Conservation (phyloP, 768 basidiomycete species). For the Boletus huronensis region DNA sequence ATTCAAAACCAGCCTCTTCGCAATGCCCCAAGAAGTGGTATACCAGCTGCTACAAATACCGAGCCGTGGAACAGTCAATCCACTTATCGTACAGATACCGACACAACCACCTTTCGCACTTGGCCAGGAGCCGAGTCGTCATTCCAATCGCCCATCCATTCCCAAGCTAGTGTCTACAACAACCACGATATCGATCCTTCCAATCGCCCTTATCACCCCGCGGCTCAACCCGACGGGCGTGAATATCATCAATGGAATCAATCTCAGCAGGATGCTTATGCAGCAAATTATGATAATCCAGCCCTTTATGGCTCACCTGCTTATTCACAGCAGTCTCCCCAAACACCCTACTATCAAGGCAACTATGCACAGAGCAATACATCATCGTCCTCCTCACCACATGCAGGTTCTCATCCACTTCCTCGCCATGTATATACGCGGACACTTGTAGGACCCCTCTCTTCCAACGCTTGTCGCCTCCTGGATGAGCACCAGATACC, state of each 20-base stretch:
- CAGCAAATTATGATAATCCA: constrained; percentile 25
- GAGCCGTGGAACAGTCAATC: constrained; percentile 25
- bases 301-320: constrained; percentile 23
- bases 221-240: constrained; percentile 37
- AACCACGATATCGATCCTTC: constrained; percentile 40
- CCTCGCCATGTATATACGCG: constrained; percentile 77
- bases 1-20: constrained; percentile 51
- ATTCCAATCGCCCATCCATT: constrained; percentile 32
- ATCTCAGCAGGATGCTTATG: constrained; percentile 24
- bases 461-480: constrained; percentile 80
- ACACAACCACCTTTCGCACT: constrained; percentile 43
- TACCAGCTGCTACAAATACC: constrained; percentile 12
- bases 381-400: constrained; percentile 29
- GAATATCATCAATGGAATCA: constrained; percentile 33
- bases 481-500: constrained; percentile 80
- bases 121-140: constrained; percentile 44
- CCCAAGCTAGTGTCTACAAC: constrained; percentile 25
- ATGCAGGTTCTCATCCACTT: constrained; percentile 39
- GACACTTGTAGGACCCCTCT: constrained; percentile 86
- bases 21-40: constrained; percentile 24
- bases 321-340: constrained; percentile 29
- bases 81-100: constrained; percentile 29
- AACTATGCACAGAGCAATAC: constrained; percentile 23
- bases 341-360: constrained; percentile 30
- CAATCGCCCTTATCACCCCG: constrained; percentile 31